A percentile compares a stretch with the other conserved stretches of the same genome.
phyloP scores from a whole-genome alignment of 257 asterid species.

The Cinchona pubescens region DNA sequence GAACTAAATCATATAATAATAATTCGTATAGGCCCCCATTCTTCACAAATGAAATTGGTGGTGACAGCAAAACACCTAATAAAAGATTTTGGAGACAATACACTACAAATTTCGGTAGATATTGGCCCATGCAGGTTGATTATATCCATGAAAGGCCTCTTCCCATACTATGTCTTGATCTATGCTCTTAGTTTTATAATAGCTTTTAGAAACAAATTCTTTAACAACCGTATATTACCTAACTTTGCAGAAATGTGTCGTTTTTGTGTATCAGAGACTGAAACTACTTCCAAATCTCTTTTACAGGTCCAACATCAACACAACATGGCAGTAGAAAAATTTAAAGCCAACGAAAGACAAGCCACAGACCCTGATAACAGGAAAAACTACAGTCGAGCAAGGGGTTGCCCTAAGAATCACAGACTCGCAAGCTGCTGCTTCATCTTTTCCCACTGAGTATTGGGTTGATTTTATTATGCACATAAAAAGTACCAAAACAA shows the following conservation, averaged over 20 bases:
- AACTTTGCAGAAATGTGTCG: too few relatives aligned
- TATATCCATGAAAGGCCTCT: background rate
- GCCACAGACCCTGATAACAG: background rate
- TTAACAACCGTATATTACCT: too few relatives aligned
- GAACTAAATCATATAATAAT: background rate
- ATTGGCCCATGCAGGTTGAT: background rate
- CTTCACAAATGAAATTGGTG: background rate
- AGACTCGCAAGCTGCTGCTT: background rate
- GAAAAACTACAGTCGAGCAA: background rate
- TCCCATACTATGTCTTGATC: background rate
- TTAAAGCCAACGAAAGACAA: background rate
- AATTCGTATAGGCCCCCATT: background rate
- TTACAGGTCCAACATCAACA: background rate
- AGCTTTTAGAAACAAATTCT: background rate
- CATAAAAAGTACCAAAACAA: background rate
- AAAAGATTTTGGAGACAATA: slow-evolving; percentile 15
- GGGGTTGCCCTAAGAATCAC: slow-evolving; percentile 3
- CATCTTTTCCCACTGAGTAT: background rate
- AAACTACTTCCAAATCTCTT: too few relatives aligned
- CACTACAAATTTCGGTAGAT: background rate
- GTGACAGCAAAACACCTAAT: background rate
- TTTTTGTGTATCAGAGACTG: too few relatives aligned
- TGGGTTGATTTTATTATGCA: background rate
- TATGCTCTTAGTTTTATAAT: background rate
- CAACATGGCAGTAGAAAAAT: background rate